Evolutionary conservation across 768 basidiomycete species (phyloP).

Genomic region (Leccinum olivaceopallidum): DNA sequence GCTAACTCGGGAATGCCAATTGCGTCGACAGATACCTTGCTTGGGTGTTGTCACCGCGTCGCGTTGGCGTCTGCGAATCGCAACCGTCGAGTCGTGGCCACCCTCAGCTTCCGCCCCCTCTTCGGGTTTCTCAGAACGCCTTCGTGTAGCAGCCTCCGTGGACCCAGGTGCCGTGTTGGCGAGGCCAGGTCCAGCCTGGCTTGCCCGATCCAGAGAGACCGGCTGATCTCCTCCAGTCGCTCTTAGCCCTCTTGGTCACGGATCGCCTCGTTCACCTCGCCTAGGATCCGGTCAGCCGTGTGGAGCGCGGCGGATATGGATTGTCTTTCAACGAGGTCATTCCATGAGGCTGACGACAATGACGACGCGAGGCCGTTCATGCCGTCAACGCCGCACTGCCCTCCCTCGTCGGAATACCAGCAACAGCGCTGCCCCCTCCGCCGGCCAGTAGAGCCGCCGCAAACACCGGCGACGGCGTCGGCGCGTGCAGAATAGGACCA

Average conservation of each 20-base stretch:
- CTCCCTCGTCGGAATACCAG: conserved; percentile 36
- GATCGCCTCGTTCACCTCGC: conserved; percentile 85
- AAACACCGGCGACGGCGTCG: conserved; percentile 19
- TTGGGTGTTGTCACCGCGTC: too few species aligned
- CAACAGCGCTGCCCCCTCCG: conserved; percentile 1
- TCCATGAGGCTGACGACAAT: conserved; percentile 1
- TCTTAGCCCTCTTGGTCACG: conserved; percentile 80
- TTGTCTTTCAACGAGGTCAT: conserved; percentile 49
- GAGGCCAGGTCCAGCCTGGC: conserved; percentile 87
- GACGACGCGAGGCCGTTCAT: background rate
- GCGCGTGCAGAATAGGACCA: conserved; percentile 54
- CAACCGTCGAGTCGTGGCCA: too few species aligned
- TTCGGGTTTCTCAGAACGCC: too few species aligned
- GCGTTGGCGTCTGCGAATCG: too few species aligned
- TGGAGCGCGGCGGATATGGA: conserved; percentile 55
- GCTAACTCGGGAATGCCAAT: too few species aligned
- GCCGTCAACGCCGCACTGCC: conserved; percentile 59
- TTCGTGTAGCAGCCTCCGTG: too few species aligned
- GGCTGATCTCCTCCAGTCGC: conserved; percentile 69
- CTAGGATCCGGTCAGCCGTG: conserved; percentile 71
- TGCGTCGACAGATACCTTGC: too few species aligned
- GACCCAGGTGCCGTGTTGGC: conserved; percentile 47
- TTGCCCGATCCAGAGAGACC: conserved; percentile 85
- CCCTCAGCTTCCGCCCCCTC: too few species aligned
- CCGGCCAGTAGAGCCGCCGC: background rate